These are phyloP conservation scores for Waltergamsia citrina DNA, from an alignment of 2,329 filamentous ascomycete species.

Conservation along the genomic window DNA sequence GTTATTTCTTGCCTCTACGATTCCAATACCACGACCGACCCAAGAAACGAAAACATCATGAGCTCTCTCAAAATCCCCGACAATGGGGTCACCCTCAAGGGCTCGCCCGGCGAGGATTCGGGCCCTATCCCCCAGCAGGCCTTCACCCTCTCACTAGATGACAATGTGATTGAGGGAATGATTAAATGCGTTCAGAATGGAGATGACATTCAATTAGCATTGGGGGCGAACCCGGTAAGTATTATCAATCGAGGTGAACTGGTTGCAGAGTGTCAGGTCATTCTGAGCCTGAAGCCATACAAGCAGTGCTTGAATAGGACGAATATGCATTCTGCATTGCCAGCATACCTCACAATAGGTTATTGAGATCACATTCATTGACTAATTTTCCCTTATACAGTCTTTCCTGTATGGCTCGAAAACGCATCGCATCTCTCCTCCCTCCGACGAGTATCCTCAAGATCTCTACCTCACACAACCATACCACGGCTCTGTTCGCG, in stretches of 20 bases:
- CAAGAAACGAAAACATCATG: conserved; percentile 25
- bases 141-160: conserved; percentile 47
- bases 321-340: no score
- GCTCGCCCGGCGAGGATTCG: conserved; percentile 31
- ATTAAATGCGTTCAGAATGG: conserved; percentile 50
- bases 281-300: no score
- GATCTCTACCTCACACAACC: conserved; percentile 48
- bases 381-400: no score
- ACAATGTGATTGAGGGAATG: conserved; percentile 51
- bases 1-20: neutral
- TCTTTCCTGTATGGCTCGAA: conserved; percentile 43
- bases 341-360: no score
- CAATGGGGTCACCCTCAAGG: conserved; percentile 46
- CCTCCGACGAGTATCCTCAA: conserved; percentile 35
- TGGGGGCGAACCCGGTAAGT: conserved; percentile 53
- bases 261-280: no score
- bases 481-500: conserved; percentile 33
- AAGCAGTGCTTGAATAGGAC: no score
- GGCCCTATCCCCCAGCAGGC: conserved; percentile 37
- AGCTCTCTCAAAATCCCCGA: conserved; percentile 47
- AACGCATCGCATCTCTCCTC: conserved; percentile 35
- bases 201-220: conserved; percentile 43
- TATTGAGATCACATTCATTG: no score
- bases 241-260: neutral
- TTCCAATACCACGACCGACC: neutral